These are phyloP conservation scores for Epichloe brachyelytri DNA, from an alignment of 2,329 filamentous ascomycete genomes.

Conservation along the genomic window DNA sequence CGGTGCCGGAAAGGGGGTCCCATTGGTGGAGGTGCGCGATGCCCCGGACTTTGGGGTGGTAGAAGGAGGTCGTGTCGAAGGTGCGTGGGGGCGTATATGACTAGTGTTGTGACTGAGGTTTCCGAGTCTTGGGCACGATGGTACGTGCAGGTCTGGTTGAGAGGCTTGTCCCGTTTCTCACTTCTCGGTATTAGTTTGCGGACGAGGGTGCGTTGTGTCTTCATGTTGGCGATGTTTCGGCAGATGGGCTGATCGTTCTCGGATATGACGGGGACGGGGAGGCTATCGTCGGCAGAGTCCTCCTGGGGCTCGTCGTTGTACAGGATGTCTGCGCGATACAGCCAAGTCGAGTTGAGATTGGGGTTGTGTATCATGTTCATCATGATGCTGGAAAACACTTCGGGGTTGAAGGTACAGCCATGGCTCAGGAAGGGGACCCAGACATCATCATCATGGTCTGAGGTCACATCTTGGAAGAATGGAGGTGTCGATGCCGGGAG, in stretches of 20 bases:
- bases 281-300: constrained; percentile 1
- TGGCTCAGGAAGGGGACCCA: constrained; percentile 46
- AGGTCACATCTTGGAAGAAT: constrained; percentile 15
- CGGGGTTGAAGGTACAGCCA: constrained; percentile 48
- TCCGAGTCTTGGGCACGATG: constrained; percentile 29
- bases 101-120: constrained; percentile 21
- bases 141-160: constrained; percentile 75
- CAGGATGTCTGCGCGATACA: constrained; percentile 67
- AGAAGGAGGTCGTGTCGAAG: constrained; percentile 55
- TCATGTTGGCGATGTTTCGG: constrained; percentile 14
- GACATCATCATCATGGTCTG: constrained; percentile 4
- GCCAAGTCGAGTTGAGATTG: constrained; percentile 64
- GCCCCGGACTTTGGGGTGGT: constrained; percentile 65
- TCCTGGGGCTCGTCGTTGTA: constrained; percentile 17
- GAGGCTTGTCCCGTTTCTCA: constrained; percentile 54
- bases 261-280: not conserved
- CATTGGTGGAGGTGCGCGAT: constrained; percentile 67
- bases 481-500: constrained; percentile 14
- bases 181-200: constrained; percentile 74
- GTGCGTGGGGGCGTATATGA: constrained; percentile 69
- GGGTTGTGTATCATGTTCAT: constrained; percentile 65
- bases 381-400: constrained; percentile 55
- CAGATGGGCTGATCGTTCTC: constrained; percentile 3
- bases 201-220: constrained; percentile 51
- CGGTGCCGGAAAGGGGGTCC: constrained; percentile 27